Base-by-base conservation (phyloP, 345 rosid species). In the Atalantia buxifolia region DNA sequence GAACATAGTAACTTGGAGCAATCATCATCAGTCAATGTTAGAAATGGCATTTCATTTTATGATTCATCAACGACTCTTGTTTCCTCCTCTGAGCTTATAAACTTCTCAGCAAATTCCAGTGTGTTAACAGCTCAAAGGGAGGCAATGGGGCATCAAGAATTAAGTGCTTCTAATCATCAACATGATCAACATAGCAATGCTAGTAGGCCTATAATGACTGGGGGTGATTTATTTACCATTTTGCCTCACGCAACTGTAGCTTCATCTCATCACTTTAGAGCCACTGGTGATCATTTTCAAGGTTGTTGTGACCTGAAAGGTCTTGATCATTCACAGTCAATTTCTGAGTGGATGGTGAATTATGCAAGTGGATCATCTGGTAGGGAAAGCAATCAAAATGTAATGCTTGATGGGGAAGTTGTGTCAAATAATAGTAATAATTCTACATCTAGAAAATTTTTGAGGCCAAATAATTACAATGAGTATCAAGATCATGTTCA, bases 281-380 rank as follows among this genome's bases (percentile, higher is more conserved):
- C 60, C 30, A 59, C 69, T 12, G 79, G 25, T 78, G 87, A 85
- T 45, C 18, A 45, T 83, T 81, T 77, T 63, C 87, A 76, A 66
- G 66, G 73, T 9, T 68, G 82, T 62, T 78, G 81, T 70, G 78
- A 67, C 69, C 78, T 83, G 87, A 85, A 79, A 73, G 69, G 75
- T 30, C 42, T 79, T 48, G 81, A 40, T 13, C 50, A 45, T 63
- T 82, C 85, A 6, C 84, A 85, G 55, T 78, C 78, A 14, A 77
- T 50, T 25, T 74, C 72, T 79, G 89, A 86, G 66, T 87, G 86
- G 94, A 74, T 71, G 85, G 82, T 75, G 74, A 83, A 81, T 83
- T 82, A 76, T 77, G 81, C 83, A 24, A 82, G 82, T 85, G 89
- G 87, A 40, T 81, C 77, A 9, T 75, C 59, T 28, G 81, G 76